phyloP scores from a whole-genome alignment of 2,329 filamentous ascomycete species.

The Zymoseptoria pseudotritici region DNA sequence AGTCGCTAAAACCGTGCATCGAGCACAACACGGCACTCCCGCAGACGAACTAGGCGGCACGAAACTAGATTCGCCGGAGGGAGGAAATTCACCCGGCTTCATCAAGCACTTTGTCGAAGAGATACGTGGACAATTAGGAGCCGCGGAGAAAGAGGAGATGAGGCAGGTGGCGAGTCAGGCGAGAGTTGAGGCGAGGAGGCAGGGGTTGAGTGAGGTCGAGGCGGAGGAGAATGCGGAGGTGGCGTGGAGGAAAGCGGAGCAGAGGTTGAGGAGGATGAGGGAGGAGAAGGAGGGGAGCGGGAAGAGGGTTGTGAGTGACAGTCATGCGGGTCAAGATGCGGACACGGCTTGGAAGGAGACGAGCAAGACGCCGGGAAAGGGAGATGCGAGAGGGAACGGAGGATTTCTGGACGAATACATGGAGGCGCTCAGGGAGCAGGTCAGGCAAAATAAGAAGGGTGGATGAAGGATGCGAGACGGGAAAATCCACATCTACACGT shows the following conservation, averaged over 20 bases:
- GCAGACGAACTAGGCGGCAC: conserved; percentile 43
- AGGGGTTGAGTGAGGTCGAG: conserved; percentile 5
- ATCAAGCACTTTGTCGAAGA: conserved; percentile 48
- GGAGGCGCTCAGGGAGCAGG: conserved; percentile 24
- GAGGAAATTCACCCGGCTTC: conserved; percentile 31
- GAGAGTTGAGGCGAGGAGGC: conserved; percentile 7
- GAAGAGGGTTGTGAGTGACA: conserved; percentile 4
- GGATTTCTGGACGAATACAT: conserved; percentile 27
- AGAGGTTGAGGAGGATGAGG: conserved; percentile 7
- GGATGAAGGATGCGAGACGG: too few relatives aligned
- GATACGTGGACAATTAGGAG: conserved; percentile 31
- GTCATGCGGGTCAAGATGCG: conserved; percentile 11
- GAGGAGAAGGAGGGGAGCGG: conserved; percentile 1
- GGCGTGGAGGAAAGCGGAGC: conserved; percentile 7
- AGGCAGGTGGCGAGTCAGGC: neutral
- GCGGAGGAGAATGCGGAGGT: conserved; percentile 14
- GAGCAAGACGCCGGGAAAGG: conserved; percentile 9
- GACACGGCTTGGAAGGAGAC: conserved; percentile 23
- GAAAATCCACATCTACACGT: too few relatives aligned
- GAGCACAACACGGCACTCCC: conserved; percentile 41
- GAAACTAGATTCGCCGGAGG: conserved; percentile 33
- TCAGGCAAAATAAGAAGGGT: conserved; percentile 16
- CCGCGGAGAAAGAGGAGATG: conserved; percentile 14
- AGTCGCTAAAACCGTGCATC: conserved; percentile 42
- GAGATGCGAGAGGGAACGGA: conserved; percentile 11